Base-by-base conservation (phyloP, 202 grass and related monocot species). In the Hordeum pubiflorum region DNA sequence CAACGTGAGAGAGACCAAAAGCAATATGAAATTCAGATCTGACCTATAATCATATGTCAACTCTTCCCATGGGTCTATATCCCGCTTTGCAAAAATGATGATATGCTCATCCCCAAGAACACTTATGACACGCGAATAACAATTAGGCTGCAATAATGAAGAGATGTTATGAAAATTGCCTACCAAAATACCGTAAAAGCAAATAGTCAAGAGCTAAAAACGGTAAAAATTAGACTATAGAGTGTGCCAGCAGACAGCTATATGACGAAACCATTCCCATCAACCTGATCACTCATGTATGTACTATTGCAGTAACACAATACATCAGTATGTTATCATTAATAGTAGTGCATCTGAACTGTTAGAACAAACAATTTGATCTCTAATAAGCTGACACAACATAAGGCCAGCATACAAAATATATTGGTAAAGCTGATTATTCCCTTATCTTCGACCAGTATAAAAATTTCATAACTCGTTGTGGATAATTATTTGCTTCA, bases 41-140 rank as follows among this genome's bases (percentile, higher is more conserved):
- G 34, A 99, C 96, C 96, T 95, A 72, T 99, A 99, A 73, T 99
- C 96, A 50, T 99, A 99, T 74, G 96, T 90, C 84, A 99, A 79
- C 80, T 99, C 96, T 90, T 99, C 96, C 96, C 92, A 99, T 85
- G 88, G 90, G 74, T 88, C 88, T 74, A 99, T 95, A 67, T 99
- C 92, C 17, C 96, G 86, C 76, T 95, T 95, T 38, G 96, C 92
- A 79, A 99, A 99, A 91, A 99, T 99, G 76, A 93, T 91, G 65
- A 99, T 99, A 89, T 95, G 96, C 58, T 88, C 92, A 79, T 94
- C 89, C 21, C 90, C 90, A 40, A 85, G 84, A 82, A 99, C 89
- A 81, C 85, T 99, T 85, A 99, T 93, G 55, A 94, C 91, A 71
- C 96, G 93, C 0, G 96, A 99, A 89, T 99, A 99, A 86, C 96